Percentiles rank a stretch among this genome's conserved stretches.
These are phyloP conservation scores for Acanthamoeba quina DNA, from an alignment of 208 protist species.

Conservation along the genomic window DNA sequence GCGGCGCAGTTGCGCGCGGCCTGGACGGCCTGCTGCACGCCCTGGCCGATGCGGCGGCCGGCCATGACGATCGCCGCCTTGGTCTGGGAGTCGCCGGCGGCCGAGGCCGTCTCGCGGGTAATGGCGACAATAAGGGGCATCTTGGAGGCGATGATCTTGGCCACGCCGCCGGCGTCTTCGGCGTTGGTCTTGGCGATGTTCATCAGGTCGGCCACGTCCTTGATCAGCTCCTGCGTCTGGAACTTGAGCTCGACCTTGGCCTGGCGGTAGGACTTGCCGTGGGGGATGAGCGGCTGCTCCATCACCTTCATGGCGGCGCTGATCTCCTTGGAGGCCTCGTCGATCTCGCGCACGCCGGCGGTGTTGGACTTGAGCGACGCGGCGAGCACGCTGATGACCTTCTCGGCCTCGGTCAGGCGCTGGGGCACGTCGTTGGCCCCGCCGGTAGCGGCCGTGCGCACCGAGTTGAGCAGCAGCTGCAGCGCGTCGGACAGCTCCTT, in stretches of 20 bases:
- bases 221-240: conserved; percentile 70
- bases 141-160: conserved; percentile 46
- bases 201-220: conserved; percentile 49
- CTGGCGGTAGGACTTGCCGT: conserved; percentile 57
- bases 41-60: background rate
- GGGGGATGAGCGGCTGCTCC: background rate
- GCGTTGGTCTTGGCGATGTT: conserved; percentile 52
- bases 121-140: background rate
- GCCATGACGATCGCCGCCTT: background rate
- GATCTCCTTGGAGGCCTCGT: conserved; percentile 40
- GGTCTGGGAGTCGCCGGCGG: background rate
- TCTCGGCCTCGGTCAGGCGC: conserved; percentile 14
- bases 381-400: background rate
- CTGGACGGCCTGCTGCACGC: conserved; percentile 4
- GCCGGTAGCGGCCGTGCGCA: conserved; percentile 11
- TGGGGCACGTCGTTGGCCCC: conserved; percentile 6
- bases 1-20: conserved; percentile 13
- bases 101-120: conserved; percentile 5
- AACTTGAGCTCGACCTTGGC: conserved; percentile 74
- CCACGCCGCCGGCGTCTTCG: conserved; percentile 26
- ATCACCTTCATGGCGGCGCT: conserved; percentile 14
- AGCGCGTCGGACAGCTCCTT: conserved; percentile 59
- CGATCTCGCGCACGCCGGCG: conserved; percentile 58
- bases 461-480: background rate
- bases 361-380: conserved; percentile 12